These are phyloP conservation scores for Euphorbia lathyris DNA, from an alignment of 345 rosid species.

Conservation along the genomic window DNA sequence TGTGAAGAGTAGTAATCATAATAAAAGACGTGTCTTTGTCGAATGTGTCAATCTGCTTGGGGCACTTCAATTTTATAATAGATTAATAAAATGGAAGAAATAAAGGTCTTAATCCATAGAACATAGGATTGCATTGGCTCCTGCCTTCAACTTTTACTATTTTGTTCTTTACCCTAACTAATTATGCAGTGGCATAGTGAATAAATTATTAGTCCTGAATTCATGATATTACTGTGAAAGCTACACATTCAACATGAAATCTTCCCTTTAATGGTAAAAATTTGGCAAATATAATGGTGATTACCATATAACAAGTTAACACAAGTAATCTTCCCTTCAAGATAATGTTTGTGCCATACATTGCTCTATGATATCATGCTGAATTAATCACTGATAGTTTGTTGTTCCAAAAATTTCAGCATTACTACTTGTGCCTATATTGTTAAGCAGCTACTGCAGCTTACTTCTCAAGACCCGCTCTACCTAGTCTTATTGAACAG, in stretches of 20 bases:
- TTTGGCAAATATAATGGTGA: neutral
- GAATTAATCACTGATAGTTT: constrained; percentile 7
- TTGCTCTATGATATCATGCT: neutral
- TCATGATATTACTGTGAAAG: neutral
- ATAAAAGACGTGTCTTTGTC: neutral
- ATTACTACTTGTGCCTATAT: constrained; percentile 59
- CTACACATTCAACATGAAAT: neutral
- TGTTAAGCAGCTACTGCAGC: constrained; percentile 51
- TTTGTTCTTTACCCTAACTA: no score
- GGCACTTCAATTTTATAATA: neutral
- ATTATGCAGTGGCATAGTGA: no score
- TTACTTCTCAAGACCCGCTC: constrained; percentile 61
- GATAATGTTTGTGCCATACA: neutral
- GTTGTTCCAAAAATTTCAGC: constrained; percentile 39
- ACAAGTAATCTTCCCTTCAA: neutral
- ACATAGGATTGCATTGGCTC: no score
- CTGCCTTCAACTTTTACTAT: no score
- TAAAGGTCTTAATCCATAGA: no score
- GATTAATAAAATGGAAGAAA: neutral
- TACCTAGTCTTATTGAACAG: constrained; percentile 54
- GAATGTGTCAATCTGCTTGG: neutral
- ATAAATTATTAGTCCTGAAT: neutral
- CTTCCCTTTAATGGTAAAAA: neutral
- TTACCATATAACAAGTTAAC: neutral
- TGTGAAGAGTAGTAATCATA: neutral